phyloP scores from a whole-genome alignment of 345 rosid species.

The Populus ilicifolia region DNA sequence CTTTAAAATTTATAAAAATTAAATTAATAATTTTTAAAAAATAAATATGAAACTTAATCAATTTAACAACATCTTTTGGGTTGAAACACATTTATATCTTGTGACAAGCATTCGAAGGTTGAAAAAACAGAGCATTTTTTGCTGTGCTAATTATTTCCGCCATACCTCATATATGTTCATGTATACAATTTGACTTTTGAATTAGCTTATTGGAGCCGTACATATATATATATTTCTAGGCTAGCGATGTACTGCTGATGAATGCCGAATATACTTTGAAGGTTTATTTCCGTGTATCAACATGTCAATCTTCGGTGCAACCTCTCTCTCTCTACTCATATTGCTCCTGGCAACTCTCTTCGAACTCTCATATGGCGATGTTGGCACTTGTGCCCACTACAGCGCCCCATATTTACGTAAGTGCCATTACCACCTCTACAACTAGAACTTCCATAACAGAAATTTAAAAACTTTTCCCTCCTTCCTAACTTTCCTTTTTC shows the following conservation, averaged over 20 bases:
- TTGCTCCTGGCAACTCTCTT: neutral
- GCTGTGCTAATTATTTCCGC: too few species aligned
- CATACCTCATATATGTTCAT: too few species aligned
- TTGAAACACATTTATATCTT: too few species aligned
- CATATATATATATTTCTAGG: too few species aligned
- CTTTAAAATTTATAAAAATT: too few species aligned
- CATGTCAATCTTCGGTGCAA: neutral
- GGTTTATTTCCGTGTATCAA: neutral
- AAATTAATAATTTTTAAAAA: too few species aligned
- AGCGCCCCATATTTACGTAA: conserved; percentile 47
- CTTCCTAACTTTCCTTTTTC: neutral
- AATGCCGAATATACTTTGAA: neutral
- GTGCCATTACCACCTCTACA: neutral
- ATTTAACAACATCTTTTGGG: too few species aligned
- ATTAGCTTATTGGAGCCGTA: too few species aligned
- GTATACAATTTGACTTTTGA: neutral
- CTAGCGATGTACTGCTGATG: neutral
- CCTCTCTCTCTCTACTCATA: neutral
- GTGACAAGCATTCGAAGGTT: too few species aligned
- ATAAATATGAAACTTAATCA: too few species aligned
- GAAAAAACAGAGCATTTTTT: too few species aligned
- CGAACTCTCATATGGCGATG: conserved; percentile 21
- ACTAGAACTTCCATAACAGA: neutral
- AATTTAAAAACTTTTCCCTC: neutral
- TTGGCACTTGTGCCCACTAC: conserved; percentile 45